A percentile compares a stretch with the other conserved stretches of the same genome.
phyloP scores from a whole-genome alignment of 306 rosid genomes.

The Cucumis hystrix region DNA sequence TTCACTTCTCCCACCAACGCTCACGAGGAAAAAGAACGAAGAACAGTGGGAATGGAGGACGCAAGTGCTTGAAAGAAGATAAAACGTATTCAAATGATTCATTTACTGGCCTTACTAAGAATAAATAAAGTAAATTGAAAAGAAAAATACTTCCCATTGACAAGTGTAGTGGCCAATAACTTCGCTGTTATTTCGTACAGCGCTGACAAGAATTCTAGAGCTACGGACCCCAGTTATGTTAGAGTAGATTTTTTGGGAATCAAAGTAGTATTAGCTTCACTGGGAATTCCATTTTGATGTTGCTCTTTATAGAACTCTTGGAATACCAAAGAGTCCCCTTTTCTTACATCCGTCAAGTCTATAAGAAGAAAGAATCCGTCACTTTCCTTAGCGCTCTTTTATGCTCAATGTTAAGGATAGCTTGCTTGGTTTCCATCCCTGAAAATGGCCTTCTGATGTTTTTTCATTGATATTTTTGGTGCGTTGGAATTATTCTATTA shows the following conservation, averaged over 20 bases:
- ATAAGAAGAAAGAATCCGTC: neutral
- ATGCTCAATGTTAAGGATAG: neutral
- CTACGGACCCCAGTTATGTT: neutral
- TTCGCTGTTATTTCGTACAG: neutral
- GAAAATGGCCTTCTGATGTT: neutral
- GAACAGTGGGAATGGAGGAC: neutral
- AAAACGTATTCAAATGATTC: neutral
- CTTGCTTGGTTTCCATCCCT: neutral
- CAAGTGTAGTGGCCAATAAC: neutral
- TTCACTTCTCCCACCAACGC: neutral
- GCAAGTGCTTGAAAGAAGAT: neutral
- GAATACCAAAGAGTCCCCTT: neutral
- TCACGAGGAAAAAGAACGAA: neutral
- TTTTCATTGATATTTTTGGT: neutral
- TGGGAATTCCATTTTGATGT: neutral
- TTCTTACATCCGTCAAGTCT: neutral
- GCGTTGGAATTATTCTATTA: neutral
- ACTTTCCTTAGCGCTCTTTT: neutral
- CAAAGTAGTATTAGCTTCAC: neutral
- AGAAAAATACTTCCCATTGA: neutral
- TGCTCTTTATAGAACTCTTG: neutral
- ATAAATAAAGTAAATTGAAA: neutral
- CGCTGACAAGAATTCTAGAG: neutral
- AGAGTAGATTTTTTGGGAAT: neutral
- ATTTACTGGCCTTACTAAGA: neutral